Percentiles rank a stretch among this genome's conserved stretches.
Evolutionary conservation across 2,329 filamentous ascomycete genomes (phyloP).

Genomic region (Colletotrichum tanaceti): DNA sequence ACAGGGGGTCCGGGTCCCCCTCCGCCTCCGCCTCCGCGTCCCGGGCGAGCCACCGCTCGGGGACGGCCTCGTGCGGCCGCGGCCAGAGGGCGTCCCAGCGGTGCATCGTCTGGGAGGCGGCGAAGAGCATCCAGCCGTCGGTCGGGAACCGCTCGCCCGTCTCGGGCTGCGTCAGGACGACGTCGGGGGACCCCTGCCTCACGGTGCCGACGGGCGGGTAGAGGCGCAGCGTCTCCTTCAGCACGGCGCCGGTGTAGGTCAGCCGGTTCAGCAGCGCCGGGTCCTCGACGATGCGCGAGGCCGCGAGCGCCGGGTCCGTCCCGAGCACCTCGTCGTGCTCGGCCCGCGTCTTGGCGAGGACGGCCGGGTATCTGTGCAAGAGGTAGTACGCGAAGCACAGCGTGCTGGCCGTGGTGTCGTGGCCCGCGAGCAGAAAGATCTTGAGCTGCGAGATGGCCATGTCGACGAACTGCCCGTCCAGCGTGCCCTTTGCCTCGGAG

Average conservation of each 20-base stretch:
- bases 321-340: conserved; percentile 59
- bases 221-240: conserved; percentile 65
- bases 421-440: conserved; percentile 49
- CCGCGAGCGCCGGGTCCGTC: conserved; percentile 51
- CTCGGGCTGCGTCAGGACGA: conserved; percentile 55
- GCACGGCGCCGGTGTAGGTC: conserved; percentile 62
- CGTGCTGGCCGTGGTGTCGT: conserved; percentile 48
- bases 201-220: conserved; percentile 60
- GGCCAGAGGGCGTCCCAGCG: conserved; percentile 53
- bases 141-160: conserved; percentile 56
- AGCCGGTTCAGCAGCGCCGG: conserved; percentile 62
- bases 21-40: no score
- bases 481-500: not conserved
- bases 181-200: conserved; percentile 49
- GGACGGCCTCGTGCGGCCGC: conserved; percentile 52
- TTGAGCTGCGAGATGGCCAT: conserved; percentile 46
- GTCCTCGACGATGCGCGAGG: conserved; percentile 54
- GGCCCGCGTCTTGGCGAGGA: conserved; percentile 43
- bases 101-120: conserved; percentile 45
- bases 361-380: conserved; percentile 43
- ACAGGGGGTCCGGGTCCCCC: conserved; percentile 49
- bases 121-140: conserved; percentile 49
- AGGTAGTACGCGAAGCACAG: conserved; percentile 45
- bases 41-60: conserved; percentile 55
- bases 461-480: conserved; percentile 20